Percentiles rank a stretch among this genome's conserved stretches.
These are phyloP conservation scores for Botrytis sinoallii DNA, from an alignment of 2,329 filamentous ascomycete genomes.

Conservation along the genomic window DNA sequence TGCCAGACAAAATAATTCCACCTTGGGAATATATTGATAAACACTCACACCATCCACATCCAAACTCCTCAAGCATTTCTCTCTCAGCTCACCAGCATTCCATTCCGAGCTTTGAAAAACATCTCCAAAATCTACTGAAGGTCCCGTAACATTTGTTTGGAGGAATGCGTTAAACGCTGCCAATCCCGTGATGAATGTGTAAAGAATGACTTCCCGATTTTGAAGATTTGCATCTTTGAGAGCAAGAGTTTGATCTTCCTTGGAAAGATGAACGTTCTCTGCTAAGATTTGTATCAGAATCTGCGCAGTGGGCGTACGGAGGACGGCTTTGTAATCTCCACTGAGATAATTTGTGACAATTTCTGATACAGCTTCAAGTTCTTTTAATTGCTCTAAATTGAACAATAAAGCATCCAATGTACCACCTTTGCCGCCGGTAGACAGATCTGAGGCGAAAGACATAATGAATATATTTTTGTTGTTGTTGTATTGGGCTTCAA, in stretches of 20 bases:
- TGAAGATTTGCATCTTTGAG: slow-evolving; percentile 25
- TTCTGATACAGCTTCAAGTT: slow-evolving; percentile 29
- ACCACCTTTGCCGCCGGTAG: slow-evolving; percentile 5
- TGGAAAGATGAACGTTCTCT: slow-evolving; percentile 23
- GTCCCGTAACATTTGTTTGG: slow-evolving; percentile 84
- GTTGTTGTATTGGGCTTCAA: slow-evolving; percentile 7
- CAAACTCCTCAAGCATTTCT: slow-evolving; percentile 64
- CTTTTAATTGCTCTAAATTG: slow-evolving; percentile 32
- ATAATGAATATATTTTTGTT: slow-evolving; percentile 17
- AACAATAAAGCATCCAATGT: slow-evolving; percentile 33
- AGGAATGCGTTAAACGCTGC: slow-evolving; percentile 75
- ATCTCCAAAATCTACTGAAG: slow-evolving; percentile 59
- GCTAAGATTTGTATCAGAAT: slow-evolving; percentile 29
- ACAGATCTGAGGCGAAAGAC: slow-evolving; percentile 14
- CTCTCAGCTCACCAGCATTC: slow-evolving; percentile 37
- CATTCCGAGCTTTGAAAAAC: slow-evolving; percentile 38
- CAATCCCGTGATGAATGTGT: slow-evolving; percentile 50
- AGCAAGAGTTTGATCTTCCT: slow-evolving; percentile 23
- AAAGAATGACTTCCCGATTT: slow-evolving; percentile 20
- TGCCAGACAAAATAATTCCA: slow-evolving; percentile 81
- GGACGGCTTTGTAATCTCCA: slow-evolving; percentile 36
- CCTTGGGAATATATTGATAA: slow-evolving; percentile 77
- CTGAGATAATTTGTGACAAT: slow-evolving; percentile 31
- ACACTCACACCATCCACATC: slow-evolving; percentile 81
- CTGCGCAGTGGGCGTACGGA: slow-evolving; percentile 33